Evolutionary conservation across 257 asterid genomes (phyloP).

Genomic region (Nicotiana tomentosiformis): DNA sequence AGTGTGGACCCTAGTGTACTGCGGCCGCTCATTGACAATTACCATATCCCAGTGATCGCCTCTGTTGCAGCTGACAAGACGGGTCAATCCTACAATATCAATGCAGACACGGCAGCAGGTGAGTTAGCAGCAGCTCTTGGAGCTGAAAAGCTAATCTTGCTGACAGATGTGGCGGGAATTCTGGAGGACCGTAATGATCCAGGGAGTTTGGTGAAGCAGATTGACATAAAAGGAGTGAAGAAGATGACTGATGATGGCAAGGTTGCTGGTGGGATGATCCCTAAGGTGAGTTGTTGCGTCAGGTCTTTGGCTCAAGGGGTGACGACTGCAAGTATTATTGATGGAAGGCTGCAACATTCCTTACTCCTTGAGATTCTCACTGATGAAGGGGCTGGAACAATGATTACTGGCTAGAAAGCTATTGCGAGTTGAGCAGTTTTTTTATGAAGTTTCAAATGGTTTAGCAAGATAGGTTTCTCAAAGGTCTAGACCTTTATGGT

Average conservation of each 20-base stretch:
- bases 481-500: background rate
- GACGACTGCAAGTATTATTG: conserved; percentile 66
- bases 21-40: conserved; percentile 50
- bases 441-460: background rate
- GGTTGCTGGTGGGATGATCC: conserved; percentile 83
- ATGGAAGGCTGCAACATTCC: conserved; percentile 71
- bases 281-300: conserved; percentile 69
- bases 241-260: conserved; percentile 57
- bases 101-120: conserved; percentile 80
- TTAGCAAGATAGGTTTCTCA: background rate
- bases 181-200: conserved; percentile 50
- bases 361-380: conserved; percentile 78
- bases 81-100: conserved; percentile 62
- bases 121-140: conserved; percentile 72
- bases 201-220: conserved; percentile 61
- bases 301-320: conserved; percentile 84
- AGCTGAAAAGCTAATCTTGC: conserved; percentile 63
- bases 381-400: conserved; percentile 74
- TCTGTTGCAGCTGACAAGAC: conserved; percentile 61
- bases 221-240: conserved; percentile 72
- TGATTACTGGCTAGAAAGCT: conserved; percentile 53
- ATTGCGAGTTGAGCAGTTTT: background rate
- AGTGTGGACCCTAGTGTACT: conserved; percentile 61
- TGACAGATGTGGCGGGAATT: conserved; percentile 74
- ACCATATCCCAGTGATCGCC: conserved; percentile 77